Evolutionary conservation across 176 grass and related monocot species (phyloP), one percentile per base, ranked within the genome.

Genomic region (Calamus simplicifolius): DNA sequence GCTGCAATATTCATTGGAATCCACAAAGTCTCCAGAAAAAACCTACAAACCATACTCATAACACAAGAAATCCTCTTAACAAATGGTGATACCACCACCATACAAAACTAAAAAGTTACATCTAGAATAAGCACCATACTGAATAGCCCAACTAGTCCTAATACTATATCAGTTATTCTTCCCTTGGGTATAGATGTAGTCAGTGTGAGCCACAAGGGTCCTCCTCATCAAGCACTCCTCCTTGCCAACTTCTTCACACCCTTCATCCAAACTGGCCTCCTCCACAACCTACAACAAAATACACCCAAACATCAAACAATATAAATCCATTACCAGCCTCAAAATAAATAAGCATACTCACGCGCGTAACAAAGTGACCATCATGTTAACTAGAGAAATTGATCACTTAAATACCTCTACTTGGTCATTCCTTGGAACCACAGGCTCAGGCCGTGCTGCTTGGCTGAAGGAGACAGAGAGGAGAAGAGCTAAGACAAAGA

Each of bases 141-240:
- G 10, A 13, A 43, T 2, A 43, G 35, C 35, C 35, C 8, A 43
- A 43, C 35, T 43, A 35, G 31, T 35, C 31, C 31, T 35, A 5
- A 5, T 35, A 35, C 31, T 1, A 5, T 31, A 54, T 54, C 52
- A 54, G 18, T 19, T 4, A 0, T 54, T 54, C 18, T 21, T 54
- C 19, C 18, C 52, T 19, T 54, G n/a, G 18, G 52, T 54, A 19
- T 54, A 54, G 51, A 54, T 54, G 15, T 54, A 54, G 51, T 54
- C 51, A 6, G 51, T 54, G 18, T 54, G 51, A 54, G 51, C 51
- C 2, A 3, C 51, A 8, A 54, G n/a, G 18, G 51, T 54, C 6
- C 51, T 54, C 51, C 51, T 54, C n/a, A n/a, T 54, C 51, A 54
- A 54, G 51, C 51, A 54, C 5, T 54, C 51, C 16, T 19, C 52